A percentile compares a stretch with the other conserved stretches of the same genome.
Evolutionary conservation across 2,329 filamentous ascomycete species (phyloP).

Genomic region (Cladophialophora exuberans): DNA sequence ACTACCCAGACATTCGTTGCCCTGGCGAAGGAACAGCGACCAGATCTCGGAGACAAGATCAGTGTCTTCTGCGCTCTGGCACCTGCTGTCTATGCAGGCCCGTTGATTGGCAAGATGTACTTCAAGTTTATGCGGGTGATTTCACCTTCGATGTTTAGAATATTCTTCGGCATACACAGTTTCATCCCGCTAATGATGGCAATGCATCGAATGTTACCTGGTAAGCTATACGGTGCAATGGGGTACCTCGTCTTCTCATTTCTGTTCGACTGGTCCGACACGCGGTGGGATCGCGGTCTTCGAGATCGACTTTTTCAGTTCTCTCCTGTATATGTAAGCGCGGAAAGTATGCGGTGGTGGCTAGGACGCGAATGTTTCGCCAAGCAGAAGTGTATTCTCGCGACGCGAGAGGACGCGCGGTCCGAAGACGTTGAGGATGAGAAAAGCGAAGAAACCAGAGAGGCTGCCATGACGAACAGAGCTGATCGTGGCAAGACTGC

Average conservation of each 20-base stretch:
- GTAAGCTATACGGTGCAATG: constrained; percentile 73
- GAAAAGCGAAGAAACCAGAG: constrained; percentile 20
- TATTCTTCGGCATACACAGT: constrained; percentile 87
- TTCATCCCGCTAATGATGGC: constrained; percentile 95
- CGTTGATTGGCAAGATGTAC: constrained; percentile 81
- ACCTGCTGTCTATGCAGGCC: constrained; percentile 86
- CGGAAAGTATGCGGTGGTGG: constrained; percentile 96
- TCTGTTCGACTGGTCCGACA: constrained; percentile 85
- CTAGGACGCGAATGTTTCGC: constrained; percentile 84
- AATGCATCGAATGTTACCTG: constrained; percentile 70
- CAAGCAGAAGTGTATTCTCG: constrained; percentile 82
- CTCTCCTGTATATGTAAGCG: constrained; percentile 84
- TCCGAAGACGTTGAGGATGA: constrained; percentile 55
- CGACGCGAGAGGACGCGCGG: constrained; percentile 72
- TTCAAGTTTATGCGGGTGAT: constrained; percentile 90
- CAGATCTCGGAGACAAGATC: constrained; percentile 78
- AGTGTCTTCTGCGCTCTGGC: constrained; percentile 90
- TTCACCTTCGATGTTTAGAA: constrained; percentile 72
- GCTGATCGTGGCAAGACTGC: constrained; percentile 49
- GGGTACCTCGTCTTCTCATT: constrained; percentile 90
- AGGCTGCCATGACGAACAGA: constrained; percentile 13
- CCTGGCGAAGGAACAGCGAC: constrained; percentile 84
- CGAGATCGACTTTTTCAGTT: constrained; percentile 88
- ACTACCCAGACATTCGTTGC: constrained; percentile 88
- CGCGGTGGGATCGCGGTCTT: constrained; percentile 79